These are phyloP conservation scores for Candida ponderosae DNA, from an alignment of 805 yeast genomes.

Conservation along the genomic window DNA sequence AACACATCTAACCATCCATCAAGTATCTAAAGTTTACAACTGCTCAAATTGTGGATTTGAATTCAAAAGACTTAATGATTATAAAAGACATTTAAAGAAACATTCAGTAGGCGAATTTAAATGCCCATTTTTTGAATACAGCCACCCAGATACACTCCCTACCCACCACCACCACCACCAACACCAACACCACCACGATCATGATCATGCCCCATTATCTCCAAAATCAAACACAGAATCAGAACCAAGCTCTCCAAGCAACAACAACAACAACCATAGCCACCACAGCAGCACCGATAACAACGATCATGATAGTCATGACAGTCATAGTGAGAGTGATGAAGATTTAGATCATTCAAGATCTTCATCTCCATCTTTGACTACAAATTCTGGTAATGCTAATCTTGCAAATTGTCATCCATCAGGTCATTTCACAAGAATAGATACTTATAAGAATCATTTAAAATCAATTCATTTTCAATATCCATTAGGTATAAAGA, in stretches of 20 bases:
- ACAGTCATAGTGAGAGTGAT: conserved; percentile 1
- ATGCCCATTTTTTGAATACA: conserved; percentile 57
- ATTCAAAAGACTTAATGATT: conserved; percentile 81
- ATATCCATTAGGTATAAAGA: conserved; percentile 81
- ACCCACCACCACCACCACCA: conserved; percentile 11
- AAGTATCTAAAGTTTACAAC: conserved; percentile 65
- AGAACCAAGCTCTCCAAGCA: too few relatives aligned
- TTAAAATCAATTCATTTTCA: conserved; percentile 83
- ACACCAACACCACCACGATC: too few relatives aligned
- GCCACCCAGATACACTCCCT: conserved; percentile 6
- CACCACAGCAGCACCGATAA: too few relatives aligned
- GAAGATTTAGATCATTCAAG: not conserved
- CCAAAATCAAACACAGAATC: too few relatives aligned
- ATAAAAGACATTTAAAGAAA: conserved; percentile 76
- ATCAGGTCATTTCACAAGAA: conserved; percentile 78
- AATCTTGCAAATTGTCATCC: conserved; percentile 46
- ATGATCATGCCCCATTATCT: too few relatives aligned
- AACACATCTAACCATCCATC: conserved; percentile 78
- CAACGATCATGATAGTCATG: conserved; percentile 8
- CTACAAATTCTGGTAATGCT: too few relatives aligned
- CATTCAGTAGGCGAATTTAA: conserved; percentile 70
- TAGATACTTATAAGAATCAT: conserved; percentile 91
- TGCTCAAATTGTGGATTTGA: conserved; percentile 79
- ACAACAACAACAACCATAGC: conserved; percentile 1
- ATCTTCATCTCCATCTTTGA: not conserved